Evolutionary conservation across 202 grass and related monocot species (phyloP), one percentile per base, ranked within the genome.

Genomic region (Hordeum pubiflorum): DNA sequence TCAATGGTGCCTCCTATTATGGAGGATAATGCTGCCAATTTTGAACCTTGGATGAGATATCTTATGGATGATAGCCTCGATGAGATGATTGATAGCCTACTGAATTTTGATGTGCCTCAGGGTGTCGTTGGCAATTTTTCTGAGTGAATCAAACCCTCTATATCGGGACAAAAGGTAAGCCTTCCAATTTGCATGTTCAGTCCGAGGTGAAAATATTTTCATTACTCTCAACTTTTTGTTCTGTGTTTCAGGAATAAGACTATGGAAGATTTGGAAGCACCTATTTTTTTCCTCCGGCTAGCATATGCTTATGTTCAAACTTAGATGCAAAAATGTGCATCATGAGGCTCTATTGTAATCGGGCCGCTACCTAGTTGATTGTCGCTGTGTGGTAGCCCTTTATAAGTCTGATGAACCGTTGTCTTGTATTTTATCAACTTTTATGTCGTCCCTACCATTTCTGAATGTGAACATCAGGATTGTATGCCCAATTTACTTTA

Each of bases 31-130:
- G 29, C 21, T 67, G 58, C 66, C 10, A 89, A 83, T 85, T 77
- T 98, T 33, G 90, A 91, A 68, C 83, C 92, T 1, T 89, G 86
- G 26, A 84, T 93, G 86, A 88, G 73, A 18, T 91, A 85, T 84
- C 81, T 93, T 77, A 22, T 93, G 27, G 88, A 91, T 72, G 86
- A 56, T 68, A 77, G 21, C 63, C 46, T 62, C 1, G 85, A 78
- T 62, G 84, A 85, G 59, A 79, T 84, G 9, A 76, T 91, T 52
- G 86, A 93, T 32, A 89, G 69, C 84, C 29, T 97, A 85, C 67
- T 91, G 22, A 87, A 58, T 65, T 50, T 58, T 59, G 88, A 91
- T 74, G 84, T 61, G 55, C 62, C 72, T 59, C 81, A 86, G 23
- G 92, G 91, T 84, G 74, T 48, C 27, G 50, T 68, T 29, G 68